Evolutionary conservation across 1,284 basidiomycete species (phyloP).

Genomic region (Cryptococcus wingfieldii): DNA sequence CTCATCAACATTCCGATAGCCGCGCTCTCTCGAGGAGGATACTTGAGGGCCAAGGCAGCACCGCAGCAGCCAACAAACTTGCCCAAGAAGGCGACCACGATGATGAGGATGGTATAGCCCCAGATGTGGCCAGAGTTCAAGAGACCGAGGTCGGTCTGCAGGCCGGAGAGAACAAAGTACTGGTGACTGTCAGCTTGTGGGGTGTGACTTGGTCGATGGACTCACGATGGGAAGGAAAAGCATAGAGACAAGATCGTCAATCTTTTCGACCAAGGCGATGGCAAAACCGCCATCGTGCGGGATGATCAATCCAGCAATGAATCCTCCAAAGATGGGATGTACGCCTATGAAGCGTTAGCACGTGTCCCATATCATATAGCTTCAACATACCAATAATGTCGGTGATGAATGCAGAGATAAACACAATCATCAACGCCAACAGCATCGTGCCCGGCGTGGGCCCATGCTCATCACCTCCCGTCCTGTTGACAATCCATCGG

Average conservation of each 20-base stretch:
- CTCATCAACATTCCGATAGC: conserved; percentile 88
- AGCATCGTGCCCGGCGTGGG: conserved; percentile 77
- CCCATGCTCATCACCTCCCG: conserved; percentile 67
- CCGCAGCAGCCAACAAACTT: conserved; percentile 69
- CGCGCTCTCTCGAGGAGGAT: conserved; percentile 70
- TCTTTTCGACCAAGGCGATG: conserved; percentile 67
- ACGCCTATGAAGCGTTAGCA: conserved; percentile 49
- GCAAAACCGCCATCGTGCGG: conserved; percentile 83
- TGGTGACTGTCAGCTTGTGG: conserved; percentile 29
- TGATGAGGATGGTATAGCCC: conserved; percentile 81
- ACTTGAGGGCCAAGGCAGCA: conserved; percentile 63
- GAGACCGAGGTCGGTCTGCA: conserved; percentile 76
- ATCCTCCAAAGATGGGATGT: conserved; percentile 76
- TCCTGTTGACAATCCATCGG: conserved; percentile 67
- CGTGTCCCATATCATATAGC: neutral
- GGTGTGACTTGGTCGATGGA: conserved; percentile 6
- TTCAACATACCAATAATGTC: conserved; percentile 69
- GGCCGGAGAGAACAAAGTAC: conserved; percentile 79
- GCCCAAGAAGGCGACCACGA: conserved; percentile 70
- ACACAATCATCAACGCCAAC: conserved; percentile 66
- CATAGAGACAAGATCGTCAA: conserved; percentile 66
- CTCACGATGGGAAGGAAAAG: conserved; percentile 76
- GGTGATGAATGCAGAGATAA: conserved; percentile 77
- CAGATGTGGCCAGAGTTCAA: conserved; percentile 69
- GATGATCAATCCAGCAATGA: conserved; percentile 81